Evolutionary conservation across 176 grass and related monocot species (phyloP), one percentile per base, ranked within the genome.

Genomic region (Melocanna baccifera): DNA sequence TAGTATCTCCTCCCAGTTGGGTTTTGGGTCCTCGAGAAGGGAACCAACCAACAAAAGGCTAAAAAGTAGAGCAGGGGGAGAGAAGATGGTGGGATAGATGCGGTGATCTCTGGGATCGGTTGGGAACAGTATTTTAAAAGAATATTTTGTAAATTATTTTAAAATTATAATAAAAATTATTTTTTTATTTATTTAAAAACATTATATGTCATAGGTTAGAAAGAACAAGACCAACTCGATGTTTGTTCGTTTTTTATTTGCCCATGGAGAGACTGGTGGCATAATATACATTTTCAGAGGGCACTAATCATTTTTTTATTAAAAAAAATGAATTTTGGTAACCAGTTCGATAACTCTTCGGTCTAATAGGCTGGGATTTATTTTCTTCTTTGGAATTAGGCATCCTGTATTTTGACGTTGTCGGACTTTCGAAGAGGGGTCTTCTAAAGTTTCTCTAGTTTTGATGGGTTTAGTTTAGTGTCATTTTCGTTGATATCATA

Each of bases 31-130:
- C 58, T 62, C 71, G 70, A 77, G 69, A 68, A 62, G 87, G 77
- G 82, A 85, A 85, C 82, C 62, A 91, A 79, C 73, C 71, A 71
- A 71, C 85, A 56, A 85, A 88, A 84, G 88, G 72, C 73, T 16
- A 81, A 85, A 85, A 89, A 65, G 83, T 43, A 83, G 67, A 59
- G 69, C n/a, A n/a, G n/a, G n/a, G n/a, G n/a, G n/a, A n/a, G 12
- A 1, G 71, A 50, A 37, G 71, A 22, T 53, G 81, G 75, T 79
- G 81, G 73, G 81, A 34, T 71, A 25, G 61, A 79, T 29, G 69
- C 50, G 29, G 42, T 15, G 29, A 66, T 79, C 84, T 62, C 67
- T 67, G 59, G 88, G 84, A 87, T 69, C 68, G 61, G 84, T 62
- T 69, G 58, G n/a, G n/a, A n/a, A n/a, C n/a, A n/a, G n/a, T n/a